Conservation (phyloP, 306 rosid species). For the Oemleria cerasiformis region DNA sequence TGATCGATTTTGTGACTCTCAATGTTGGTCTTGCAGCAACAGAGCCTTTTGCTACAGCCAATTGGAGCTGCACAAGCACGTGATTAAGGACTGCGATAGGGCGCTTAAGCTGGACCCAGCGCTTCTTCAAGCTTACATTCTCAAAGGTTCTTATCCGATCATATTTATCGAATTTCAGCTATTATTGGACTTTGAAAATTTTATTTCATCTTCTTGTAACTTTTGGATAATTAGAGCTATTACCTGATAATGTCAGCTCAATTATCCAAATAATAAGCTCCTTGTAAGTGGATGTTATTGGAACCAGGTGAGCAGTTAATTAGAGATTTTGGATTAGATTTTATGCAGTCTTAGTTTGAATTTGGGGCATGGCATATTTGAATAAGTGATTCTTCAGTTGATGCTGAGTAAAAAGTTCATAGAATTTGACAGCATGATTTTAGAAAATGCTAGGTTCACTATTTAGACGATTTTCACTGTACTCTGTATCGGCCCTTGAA, state of each 20-base stretch:
- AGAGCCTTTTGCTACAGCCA: constrained; percentile 90
- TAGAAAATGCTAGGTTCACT: background rate
- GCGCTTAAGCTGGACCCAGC: constrained; percentile 78
- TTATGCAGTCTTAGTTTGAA: background rate
- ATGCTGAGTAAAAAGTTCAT: background rate
- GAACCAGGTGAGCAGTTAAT: background rate
- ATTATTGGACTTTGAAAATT: constrained; percentile 6
- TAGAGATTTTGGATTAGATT: background rate
- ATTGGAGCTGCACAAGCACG: constrained; percentile 92
- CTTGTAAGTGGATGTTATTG: background rate
- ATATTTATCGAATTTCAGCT: constrained; percentile 13
- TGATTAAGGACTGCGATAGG: constrained; percentile 82
- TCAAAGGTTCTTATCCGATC: constrained; percentile 53
- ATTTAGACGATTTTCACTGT: background rate
- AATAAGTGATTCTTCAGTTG: background rate
- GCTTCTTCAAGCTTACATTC: constrained; percentile 77
- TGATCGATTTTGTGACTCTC: constrained; percentile 23
- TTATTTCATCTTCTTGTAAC: background rate
- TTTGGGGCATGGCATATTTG: background rate
- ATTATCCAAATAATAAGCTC: background rate
- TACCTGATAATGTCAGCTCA: background rate
- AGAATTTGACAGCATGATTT: background rate
- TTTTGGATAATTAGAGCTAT: background rate
- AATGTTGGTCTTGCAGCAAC: constrained; percentile 54
- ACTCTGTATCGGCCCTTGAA: background rate